Base-by-base conservation (phyloP, 2,329 filamentous ascomycete species). In the Xylariaceae sp. region DNA sequence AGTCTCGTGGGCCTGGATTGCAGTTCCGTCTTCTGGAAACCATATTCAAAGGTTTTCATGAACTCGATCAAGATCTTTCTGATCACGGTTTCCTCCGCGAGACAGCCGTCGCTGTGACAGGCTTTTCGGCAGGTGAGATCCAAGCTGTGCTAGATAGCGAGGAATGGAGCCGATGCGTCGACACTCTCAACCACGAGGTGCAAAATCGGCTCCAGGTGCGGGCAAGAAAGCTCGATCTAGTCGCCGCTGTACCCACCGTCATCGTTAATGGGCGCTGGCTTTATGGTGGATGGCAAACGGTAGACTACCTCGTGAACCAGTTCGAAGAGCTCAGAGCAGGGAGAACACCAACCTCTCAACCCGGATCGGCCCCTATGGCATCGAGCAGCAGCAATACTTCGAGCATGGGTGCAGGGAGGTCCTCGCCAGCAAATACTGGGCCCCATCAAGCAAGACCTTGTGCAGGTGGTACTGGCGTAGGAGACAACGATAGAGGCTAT, bases 211-310 rank as follows among this genome's bases (percentile, higher is more conserved):
- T 47, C 11, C 40, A 40, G 35, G 51, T 48, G 17, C 43, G 43
- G 3, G 47, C 38, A 30, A 38, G 32, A 19, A 24, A 31, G 2
- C 39, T 58, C 62, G 66, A 70, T 40, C 41, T 43, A 6, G 64
- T 90, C 39, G 71, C 70, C 42, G 86, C 85, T 0, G 85, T 90
- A 51, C 86, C 87, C 13, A 81, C 84, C 52, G 87, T 87, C 54
- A 81, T 80, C 2, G 73, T 91, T 38, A 83, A 89, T 56, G 78
- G 73, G 1, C 68, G 69, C 54, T 89, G 79, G 62, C 74, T 81
- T 49, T 70, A 91, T 15, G 80, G 82, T 8, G 87, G 87, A 1
- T 85, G 82, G 41, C 84, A 90, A 67, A 78, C 83, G 44, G 69
- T 77, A 3, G 71, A 72, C 34, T 72, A 81, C 1, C 88, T 89